phyloP scores from a whole-genome alignment of 495 filamentous ascomycete genomes.

The Ramalina intermedia region DNA sequence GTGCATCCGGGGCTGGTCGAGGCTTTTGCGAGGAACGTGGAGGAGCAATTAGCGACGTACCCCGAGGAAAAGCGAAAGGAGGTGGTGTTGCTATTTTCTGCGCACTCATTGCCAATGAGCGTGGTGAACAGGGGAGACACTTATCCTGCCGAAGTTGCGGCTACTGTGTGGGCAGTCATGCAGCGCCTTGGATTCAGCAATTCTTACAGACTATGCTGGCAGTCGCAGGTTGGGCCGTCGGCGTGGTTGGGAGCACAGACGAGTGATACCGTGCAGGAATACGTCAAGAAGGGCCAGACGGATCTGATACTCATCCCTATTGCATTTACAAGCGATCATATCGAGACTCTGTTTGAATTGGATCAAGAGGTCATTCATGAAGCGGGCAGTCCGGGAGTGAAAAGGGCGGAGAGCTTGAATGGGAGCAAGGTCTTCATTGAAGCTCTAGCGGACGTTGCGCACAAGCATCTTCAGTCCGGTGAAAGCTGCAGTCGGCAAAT shows the following conservation, averaged over 20 bases:
- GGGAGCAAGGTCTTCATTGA: conserved; percentile 83
- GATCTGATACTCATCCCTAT: conserved; percentile 89
- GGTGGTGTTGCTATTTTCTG: conserved; percentile 84
- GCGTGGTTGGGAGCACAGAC: conserved; percentile 97
- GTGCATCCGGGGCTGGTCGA: conserved; percentile 79
- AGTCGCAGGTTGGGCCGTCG: conserved; percentile 90
- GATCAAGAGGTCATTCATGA: conserved; percentile 93
- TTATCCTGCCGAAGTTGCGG: conserved; percentile 91
- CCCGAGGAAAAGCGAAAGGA: conserved; percentile 59
- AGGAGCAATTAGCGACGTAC: conserved; percentile 67
- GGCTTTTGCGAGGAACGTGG: conserved; percentile 81
- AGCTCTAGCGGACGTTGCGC: conserved; percentile 77
- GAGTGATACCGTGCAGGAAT: conserved; percentile 68
- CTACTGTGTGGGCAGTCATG: conserved; percentile 97
- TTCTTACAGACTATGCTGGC: conserved; percentile 90
- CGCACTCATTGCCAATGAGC: conserved; percentile 91
- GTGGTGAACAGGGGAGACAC: conserved; percentile 94
- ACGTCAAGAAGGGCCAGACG: conserved; percentile 79
- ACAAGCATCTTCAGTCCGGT: conserved; percentile 57
- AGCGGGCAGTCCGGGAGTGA: conserved; percentile 61
- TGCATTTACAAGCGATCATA: conserved; percentile 96
- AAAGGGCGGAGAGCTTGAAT: conserved; percentile 87
- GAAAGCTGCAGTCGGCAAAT: conserved; percentile 66
- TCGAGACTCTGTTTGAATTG: conserved; percentile 92
- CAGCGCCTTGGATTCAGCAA: conserved; percentile 71